These are phyloP conservation scores for Aspergillus egyptiacus DNA, from an alignment of 495 filamentous ascomycete genomes.

Conservation along the genomic window DNA sequence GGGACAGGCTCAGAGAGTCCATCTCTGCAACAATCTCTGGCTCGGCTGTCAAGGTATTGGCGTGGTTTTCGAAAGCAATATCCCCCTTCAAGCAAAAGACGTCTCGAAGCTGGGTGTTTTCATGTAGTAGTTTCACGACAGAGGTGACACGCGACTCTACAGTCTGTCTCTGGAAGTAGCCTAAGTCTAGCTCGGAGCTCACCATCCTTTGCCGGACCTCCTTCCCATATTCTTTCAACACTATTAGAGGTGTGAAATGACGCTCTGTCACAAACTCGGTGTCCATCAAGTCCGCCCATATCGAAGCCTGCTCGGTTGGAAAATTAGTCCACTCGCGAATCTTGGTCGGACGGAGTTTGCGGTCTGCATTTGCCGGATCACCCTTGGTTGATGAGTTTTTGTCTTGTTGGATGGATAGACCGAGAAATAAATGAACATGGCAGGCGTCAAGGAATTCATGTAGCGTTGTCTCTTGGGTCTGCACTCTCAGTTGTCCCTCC, in stretches of 20 bases:
- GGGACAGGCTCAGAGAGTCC: constrained; percentile 3
- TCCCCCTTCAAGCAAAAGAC: constrained; percentile 17
- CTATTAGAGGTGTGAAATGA: constrained; percentile 7
- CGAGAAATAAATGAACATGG: constrained; percentile 1
- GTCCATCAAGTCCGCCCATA: constrained; percentile 12
- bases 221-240: constrained; percentile 12
- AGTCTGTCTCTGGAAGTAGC: constrained; percentile 6
- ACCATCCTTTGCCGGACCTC: constrained; percentile 3
- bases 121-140: constrained; percentile 8
- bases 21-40: constrained; percentile 2
- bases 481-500: too few relatives aligned
- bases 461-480: neutral
- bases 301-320: constrained; percentile 2
- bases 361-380: constrained; percentile 12
- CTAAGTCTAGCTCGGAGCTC: constrained; percentile 11
- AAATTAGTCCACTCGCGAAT: constrained; percentile 13
- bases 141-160: constrained; percentile 9
- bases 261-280: constrained; percentile 7
- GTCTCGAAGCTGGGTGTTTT: constrained; percentile 4
- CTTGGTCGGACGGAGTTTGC: constrained; percentile 4
- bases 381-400: constrained; percentile 12
- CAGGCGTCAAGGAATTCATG: constrained; percentile 3
- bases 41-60: constrained; percentile 23
- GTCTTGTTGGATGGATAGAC: neutral
- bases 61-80: constrained; percentile 24